phyloP scores from a whole-genome alignment of 179 eudicot genomes.

The Camellia oleifera region DNA sequence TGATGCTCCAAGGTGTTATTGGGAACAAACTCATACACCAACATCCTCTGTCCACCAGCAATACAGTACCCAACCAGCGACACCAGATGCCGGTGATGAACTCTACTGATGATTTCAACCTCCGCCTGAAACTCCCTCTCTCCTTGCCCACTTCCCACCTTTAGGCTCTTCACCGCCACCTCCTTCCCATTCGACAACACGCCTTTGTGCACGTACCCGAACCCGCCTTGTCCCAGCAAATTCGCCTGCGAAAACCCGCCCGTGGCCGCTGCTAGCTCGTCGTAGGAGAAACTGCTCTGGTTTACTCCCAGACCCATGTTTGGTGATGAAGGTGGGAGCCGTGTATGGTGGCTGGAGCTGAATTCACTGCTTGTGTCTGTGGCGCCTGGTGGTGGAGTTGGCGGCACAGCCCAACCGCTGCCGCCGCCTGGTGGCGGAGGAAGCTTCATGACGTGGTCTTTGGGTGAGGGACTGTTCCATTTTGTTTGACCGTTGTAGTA shows the following conservation, averaged over 20 bases:
- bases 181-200: constrained; percentile 59
- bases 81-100: constrained; percentile 93
- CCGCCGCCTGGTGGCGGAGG: constrained; percentile 30
- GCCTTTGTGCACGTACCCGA: constrained; percentile 86
- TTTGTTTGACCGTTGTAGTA: constrained; percentile 11
- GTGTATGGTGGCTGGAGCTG: constrained; percentile 18
- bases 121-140: constrained; percentile 89
- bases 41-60: constrained; percentile 65
- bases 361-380: constrained; percentile 21
- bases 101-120: constrained; percentile 93
- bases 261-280: constrained; percentile 71
- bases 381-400: constrained; percentile 10
- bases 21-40: constrained; percentile 90
- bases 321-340: constrained; percentile 30
- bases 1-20: constrained; percentile 78
- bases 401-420: constrained; percentile 15
- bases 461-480: constrained; percentile 27
- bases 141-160: constrained; percentile 91
- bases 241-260: constrained; percentile 59
- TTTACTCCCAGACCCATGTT: constrained; percentile 36
- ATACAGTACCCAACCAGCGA: constrained; percentile 92
- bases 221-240: constrained; percentile 90
- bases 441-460: constrained; percentile 44
- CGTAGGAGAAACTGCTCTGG: constrained; percentile 63
- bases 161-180: constrained; percentile 83